Conservation (phyloP, 768 basidiomycete genomes). For the Leccinum uliginosum region DNA sequence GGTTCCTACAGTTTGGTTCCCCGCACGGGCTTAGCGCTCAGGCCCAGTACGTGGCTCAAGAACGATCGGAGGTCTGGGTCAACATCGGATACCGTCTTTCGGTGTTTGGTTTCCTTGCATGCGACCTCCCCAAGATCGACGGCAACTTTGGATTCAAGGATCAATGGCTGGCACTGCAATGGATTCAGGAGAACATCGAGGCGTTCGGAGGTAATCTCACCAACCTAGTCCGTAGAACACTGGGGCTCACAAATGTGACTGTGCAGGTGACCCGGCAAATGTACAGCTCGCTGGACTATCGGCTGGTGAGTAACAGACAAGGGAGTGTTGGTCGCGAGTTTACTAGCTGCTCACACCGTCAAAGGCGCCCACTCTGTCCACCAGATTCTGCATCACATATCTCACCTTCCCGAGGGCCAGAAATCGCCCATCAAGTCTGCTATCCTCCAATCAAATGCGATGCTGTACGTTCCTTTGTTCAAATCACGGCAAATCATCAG, state of each 20-base stretch:
- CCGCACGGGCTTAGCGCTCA: conserved; percentile 59
- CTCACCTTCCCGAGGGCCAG: conserved; percentile 51
- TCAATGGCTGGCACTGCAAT: conserved; percentile 73
- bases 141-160: conserved; percentile 87
- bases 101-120: conserved; percentile 72
- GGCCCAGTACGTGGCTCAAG: conserved; percentile 63
- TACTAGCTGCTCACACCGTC: not conserved
- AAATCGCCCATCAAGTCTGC: conserved; percentile 65
- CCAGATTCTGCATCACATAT: conserved; percentile 67
- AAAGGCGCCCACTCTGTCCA: conserved; percentile 72
- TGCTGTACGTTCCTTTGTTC: conserved; percentile 43
- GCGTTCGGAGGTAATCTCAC: conserved; percentile 59
- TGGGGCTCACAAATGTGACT: not conserved
- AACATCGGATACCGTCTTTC: conserved; percentile 76
- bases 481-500: not conserved
- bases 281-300: conserved; percentile 68
- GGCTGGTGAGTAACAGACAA: conserved; percentile 43
- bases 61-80: conserved; percentile 66
- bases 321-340: not conserved
- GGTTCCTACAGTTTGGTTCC: conserved; percentile 76
- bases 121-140: conserved; percentile 52
- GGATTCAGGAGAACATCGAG: conserved; percentile 64
- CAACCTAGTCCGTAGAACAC: not conserved
- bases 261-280: conserved; percentile 54
- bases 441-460: conserved; percentile 69